These are phyloP conservation scores for Macrocybe gigantea DNA, from an alignment of 768 basidiomycete genomes.

Conservation along the genomic window DNA sequence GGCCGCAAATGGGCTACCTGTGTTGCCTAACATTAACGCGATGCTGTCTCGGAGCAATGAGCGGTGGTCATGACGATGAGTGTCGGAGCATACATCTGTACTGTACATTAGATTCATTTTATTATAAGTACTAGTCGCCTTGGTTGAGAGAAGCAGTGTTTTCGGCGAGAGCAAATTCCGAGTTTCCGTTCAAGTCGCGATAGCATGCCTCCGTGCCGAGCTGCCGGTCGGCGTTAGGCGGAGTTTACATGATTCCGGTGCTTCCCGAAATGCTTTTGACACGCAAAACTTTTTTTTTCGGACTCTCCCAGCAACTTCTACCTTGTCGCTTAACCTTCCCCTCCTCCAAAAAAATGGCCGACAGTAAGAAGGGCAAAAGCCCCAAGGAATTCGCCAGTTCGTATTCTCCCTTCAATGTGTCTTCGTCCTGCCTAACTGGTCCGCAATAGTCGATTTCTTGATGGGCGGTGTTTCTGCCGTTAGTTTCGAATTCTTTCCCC, in stretches of 20 bases:
- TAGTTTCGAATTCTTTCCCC: constrained; percentile 20
- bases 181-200: no score
- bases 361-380: constrained; percentile 78
- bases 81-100: no score
- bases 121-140: no score
- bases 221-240: constrained; percentile 24
- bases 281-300: constrained; percentile 41
- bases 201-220: no score
- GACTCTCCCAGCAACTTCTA: constrained; percentile 25
- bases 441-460: constrained; percentile 75
- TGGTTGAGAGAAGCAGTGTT: no score
- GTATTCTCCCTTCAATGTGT: constrained; percentile 18
- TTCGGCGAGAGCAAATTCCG: no score
- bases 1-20: constrained; percentile 1
- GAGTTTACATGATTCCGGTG: constrained; percentile 43
- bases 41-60: constrained; percentile 10
- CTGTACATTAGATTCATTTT: no score
- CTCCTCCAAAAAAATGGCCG: constrained; percentile 68
- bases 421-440: constrained; percentile 7
- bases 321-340: constrained; percentile 46
- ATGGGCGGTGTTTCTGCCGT: constrained; percentile 96
- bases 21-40: constrained; percentile 10
- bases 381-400: constrained; percentile 86
- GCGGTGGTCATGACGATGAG: no score
- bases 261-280: constrained; percentile 42